Base-by-base conservation (phyloP, 31 red algal species). In the Bonnemaisonia californica region DNA sequence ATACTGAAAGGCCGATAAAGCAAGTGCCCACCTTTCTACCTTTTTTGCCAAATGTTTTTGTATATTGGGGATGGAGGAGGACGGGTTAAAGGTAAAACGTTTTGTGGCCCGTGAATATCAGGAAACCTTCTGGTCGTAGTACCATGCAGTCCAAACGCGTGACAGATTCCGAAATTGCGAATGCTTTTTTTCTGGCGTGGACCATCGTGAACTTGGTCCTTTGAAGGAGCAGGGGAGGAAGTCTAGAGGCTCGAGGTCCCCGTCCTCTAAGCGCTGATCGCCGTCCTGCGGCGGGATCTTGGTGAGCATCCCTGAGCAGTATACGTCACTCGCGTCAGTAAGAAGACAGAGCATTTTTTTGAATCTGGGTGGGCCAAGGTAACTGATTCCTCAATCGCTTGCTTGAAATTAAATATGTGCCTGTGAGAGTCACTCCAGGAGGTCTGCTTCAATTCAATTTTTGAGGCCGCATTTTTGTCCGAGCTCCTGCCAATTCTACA, bases 261-360 rank as follows among this genome's bases (percentile, higher is more conserved):
- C 62, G 11, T 76, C 41, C 39, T 76, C 68, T 18, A 67, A 67
- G 2, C 8, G 48, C 1, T 11, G 9, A 51, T 3, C 67, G n/a
- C 59, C 18, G 1, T 40, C 57, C 21, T 87, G 26, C 9, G 69
- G 3, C 24, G 19, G 3, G 3, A 87, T 73, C 62, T 68, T 71
- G 19, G 83, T 87, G 19, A 77, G 61, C 11, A 65, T 73, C 24
- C 71, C 83, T 29, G 69, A 12, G 72, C 83, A 87, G 42, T 77
- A 2, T 29, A 1, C 0, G n/a, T 23, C 18, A 57, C 66, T 73
- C 0, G 80, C 80, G 1, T 84, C 66, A 18, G 73, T 77, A 37
- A 87, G 78, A 0, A 87, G 60, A 28, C 83, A 87, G 0, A 87
- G 57, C 8, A 57, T 24, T 57, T 73, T 59, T n/a, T 2, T 24